Evolutionary conservation across 768 basidiomycete species (phyloP).

Genomic region (Psilocybe sp.): DNA sequence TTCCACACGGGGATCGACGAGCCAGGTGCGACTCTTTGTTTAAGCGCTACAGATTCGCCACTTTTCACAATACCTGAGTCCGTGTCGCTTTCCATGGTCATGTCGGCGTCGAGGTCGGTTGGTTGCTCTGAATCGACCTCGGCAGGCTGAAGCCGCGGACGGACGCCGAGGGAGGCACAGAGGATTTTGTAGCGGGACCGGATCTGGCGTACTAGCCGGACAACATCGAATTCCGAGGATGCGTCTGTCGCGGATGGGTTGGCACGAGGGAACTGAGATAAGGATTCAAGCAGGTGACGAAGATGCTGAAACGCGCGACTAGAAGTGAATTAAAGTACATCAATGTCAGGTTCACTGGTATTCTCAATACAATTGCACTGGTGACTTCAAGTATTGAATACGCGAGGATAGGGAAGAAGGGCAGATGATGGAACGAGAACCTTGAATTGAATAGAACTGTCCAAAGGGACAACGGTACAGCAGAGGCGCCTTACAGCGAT

Average conservation of each 20-base stretch:
- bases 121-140: background rate
- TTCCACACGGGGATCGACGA: slow-evolving; percentile 16
- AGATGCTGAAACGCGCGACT: slow-evolving; percentile 67
- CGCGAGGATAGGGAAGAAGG: background rate
- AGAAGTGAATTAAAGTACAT: background rate
- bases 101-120: slow-evolving; percentile 2
- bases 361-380: too few species aligned
- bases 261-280: slow-evolving; percentile 69
- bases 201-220: slow-evolving; percentile 78
- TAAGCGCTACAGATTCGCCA: background rate
- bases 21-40: slow-evolving; percentile 11
- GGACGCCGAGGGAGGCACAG: slow-evolving; percentile 77
- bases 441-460: background rate
- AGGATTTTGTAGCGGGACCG: slow-evolving; percentile 84
- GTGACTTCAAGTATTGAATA: background rate
- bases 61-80: slow-evolving; percentile 1
- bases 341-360: background rate
- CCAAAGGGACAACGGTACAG: too few species aligned
- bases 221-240: slow-evolving; percentile 63
- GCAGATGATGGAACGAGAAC: background rate
- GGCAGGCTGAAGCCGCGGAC: slow-evolving; percentile 35
- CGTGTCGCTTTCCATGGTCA: background rate
- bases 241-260: slow-evolving; percentile 52
- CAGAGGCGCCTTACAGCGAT: too few species aligned
- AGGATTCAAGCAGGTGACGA: slow-evolving; percentile 65